Evolutionary conservation across 768 basidiomycete genomes (phyloP), one percentile per base, ranked within the genome.

Genomic region (Suillus hirtellus): DNA sequence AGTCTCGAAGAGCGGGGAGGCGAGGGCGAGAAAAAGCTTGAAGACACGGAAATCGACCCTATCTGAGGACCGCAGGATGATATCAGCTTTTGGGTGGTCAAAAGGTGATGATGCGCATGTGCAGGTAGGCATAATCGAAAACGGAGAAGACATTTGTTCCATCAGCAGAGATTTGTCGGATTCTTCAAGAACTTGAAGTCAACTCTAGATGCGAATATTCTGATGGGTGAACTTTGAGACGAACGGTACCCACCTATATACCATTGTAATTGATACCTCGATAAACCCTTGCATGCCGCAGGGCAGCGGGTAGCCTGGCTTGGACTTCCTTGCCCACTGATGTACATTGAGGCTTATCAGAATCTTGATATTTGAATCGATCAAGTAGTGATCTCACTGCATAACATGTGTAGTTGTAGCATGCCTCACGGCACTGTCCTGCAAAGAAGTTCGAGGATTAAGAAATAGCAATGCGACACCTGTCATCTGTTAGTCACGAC

Each of bases 21-120:
- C 70, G 14, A 70, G 62, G 17, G 63, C 49, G 17, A 75, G 68
- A 24, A 73, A 64, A 11, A 60, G 44, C 21, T 72, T 73, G 62
- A 72, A 70, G 15, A 74, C 62, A 21, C 50, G 66, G 54, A 75
- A 60, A 38, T 65, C 6, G 11, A 65, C 42, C 31, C 44, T 21
- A n/a, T 70, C 72, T 35, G 58, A 62, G 35, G 68, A 64, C 5
- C 47, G 69, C 24, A 68, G 24, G 58, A 67, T 61, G 52, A 72
- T 46, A 40, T 68, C 60, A n/a, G 35, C 44, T 44, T 67, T 21
- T 50, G 64, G 37, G 17, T 65, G 47, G 38, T 61, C 40, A 15
- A 62, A 62, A 14, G 59, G 61, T 10, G 56, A 44, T 10, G 64
- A 19, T 2, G 72, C 72, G 40, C 60, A 19, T 2, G 72, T 70